Evolutionary conservation across 805 yeast species (phyloP), one percentile per base, ranked within the genome.

Genomic region (Kodamaea hsintzibuensis): DNA sequence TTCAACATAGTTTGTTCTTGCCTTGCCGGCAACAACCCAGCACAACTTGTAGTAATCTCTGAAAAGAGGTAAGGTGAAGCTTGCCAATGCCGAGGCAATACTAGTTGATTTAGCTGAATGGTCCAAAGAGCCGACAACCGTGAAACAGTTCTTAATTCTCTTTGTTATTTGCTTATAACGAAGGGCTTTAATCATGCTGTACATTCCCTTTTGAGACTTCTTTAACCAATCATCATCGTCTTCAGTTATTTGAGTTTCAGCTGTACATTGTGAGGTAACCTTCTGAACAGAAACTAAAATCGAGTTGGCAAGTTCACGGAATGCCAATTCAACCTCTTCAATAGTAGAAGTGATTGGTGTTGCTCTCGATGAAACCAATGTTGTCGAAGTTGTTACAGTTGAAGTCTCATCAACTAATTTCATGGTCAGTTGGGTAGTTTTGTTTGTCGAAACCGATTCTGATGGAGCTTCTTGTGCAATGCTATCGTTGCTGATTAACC

Each of bases 281-380:
- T 82, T 81, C 68, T 92, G 98, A 59, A 88, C 79, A 0, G 86
- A 79, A 30, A 92, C 74, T 51, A 91, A 69, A 16, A 90, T 78
- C 2, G 86, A 78, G 14, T 81, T 81, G 3, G 85, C 76, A 2
- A 88, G 62, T 17, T 78, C 72, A 52, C 86, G 74, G 55, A 86
- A 74, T 1, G 71, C 60, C 1, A 52, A 47, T 57, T 88, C 91
- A 44, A 82, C 16, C 1, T 45, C 48, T n/a, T 45, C 48, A 27
- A 45, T 39, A 4, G 48, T 27, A 25, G 48, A 14, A 9, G 16
- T 27, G 18, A 7, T 27, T 10, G 17, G 18, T 16, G 9, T 14
- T 8, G 19, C 30, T 37, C 39, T 45, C 19, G 19, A 18, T 13
- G 25, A 13, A 16, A n/a, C 25, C 17, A 17, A 42, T 12, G 25